phyloP scores from a whole-genome alignment of 306 rosid species.

The Elaeagnus macrophylla region DNA sequence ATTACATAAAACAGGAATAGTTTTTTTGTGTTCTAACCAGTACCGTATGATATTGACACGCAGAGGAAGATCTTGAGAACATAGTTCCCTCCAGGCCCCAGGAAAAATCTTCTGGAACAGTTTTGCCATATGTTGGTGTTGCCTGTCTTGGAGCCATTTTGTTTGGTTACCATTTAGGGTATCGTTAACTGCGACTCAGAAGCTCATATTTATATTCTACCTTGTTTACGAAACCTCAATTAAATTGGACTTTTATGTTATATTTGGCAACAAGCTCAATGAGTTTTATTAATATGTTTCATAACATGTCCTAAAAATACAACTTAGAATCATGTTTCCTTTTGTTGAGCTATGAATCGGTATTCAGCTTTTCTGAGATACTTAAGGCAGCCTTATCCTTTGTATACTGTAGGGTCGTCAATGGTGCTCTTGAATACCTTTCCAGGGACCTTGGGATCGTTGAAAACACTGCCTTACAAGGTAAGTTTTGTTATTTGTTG shows the following conservation, averaged over 20 bases:
- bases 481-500: conserved; percentile 18
- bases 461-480: conserved; percentile 71
- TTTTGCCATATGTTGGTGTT: conserved; percentile 82
- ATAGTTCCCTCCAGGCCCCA: conserved; percentile 36
- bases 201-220: conserved; percentile 14
- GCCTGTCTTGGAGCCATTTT: conserved; percentile 93
- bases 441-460: conserved; percentile 77
- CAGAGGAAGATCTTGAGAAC: conserved; percentile 69
- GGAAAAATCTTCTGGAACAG: conserved; percentile 69
- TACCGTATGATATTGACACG: conserved; percentile 16
- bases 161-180: conserved; percentile 99
- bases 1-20: conserved; percentile 7
- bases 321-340: neutral
- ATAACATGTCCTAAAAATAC: neutral
- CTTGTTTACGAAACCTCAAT: neutral
- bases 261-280: neutral
- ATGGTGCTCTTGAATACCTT: conserved; percentile 88
- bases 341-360: neutral
- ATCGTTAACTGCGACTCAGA: conserved; percentile 12
- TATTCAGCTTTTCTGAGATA: conserved; percentile 2
- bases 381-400: conserved; percentile 7
- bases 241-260: neutral
- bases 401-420: conserved; percentile 69
- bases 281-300: neutral
- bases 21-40: conserved; percentile 14